phyloP scores from a whole-genome alignment of 345 rosid species.

The Eutrema japonicum region DNA sequence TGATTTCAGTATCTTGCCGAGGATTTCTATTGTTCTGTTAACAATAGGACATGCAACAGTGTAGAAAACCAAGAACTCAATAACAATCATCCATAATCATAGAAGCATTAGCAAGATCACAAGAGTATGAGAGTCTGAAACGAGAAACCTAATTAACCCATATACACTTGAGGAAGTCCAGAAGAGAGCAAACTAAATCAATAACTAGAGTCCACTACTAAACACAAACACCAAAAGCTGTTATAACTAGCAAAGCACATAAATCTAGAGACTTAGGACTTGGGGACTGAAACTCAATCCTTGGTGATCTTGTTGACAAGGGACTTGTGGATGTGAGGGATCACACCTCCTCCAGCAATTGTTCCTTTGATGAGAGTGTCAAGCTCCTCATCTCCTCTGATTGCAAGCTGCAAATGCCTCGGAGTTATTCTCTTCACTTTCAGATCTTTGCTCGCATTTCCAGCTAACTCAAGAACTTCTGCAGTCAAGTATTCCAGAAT shows the following conservation, averaged over 20 bases:
- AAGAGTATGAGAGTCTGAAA: conserved; percentile 19
- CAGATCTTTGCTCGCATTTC: conserved; percentile 76
- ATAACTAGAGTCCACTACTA: conserved; percentile 1
- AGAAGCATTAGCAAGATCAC: conserved; percentile 26
- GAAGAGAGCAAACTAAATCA: conserved; percentile 23
- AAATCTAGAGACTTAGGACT: conserved; percentile 1
- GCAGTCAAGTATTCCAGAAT: conserved; percentile 78
- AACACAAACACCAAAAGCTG: conserved; percentile 21
- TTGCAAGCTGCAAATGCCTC: conserved; percentile 67
- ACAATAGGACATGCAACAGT: not conserved
- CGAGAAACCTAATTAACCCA: conserved; percentile 21
- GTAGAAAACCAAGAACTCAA: conserved; percentile 19
- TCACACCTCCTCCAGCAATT: conserved; percentile 82
- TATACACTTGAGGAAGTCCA: conserved; percentile 34
- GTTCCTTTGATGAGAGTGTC: conserved; percentile 83
- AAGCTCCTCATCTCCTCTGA: conserved; percentile 65
- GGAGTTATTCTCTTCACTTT: conserved; percentile 76
- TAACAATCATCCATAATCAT: conserved; percentile 16
- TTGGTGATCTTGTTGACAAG: conserved; percentile 83
- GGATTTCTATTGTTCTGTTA: not conserved
- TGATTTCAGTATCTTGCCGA: not conserved
- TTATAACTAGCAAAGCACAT: conserved; percentile 18
- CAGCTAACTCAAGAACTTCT: conserved; percentile 79
- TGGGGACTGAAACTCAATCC: conserved; percentile 43
- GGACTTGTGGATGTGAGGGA: conserved; percentile 92